Evolutionary conservation across 257 asterid species (phyloP).

Genomic region (Agastache rugosa): DNA sequence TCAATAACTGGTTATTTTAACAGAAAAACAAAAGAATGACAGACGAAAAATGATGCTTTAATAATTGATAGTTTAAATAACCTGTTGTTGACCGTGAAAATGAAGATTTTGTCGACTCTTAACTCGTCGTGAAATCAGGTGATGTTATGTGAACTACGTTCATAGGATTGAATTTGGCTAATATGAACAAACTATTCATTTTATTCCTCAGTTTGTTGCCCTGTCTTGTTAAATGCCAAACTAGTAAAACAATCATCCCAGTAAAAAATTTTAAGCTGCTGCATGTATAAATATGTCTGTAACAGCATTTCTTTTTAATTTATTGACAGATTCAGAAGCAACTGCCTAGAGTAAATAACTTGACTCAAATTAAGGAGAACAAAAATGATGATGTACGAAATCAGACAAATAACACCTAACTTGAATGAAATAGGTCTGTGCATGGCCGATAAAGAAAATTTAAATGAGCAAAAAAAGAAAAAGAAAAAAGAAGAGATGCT

Average conservation of each 20-base stretch:
- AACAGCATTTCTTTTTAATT: not conserved
- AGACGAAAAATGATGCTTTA: not conserved
- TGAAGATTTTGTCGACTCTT: not conserved
- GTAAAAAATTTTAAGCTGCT: not conserved
- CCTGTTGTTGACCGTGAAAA: not conserved
- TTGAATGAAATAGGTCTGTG: not conserved
- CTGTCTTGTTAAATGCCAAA: not conserved
- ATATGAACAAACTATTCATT: not conserved
- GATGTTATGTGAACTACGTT: not conserved
- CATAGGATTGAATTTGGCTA: not conserved
- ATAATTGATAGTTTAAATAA: not conserved
- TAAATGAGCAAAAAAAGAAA: not conserved
- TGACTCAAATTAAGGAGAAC: not conserved
- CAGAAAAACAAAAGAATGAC: not conserved
- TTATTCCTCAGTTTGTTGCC: not conserved
- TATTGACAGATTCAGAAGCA: not conserved
- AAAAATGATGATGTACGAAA: not conserved
- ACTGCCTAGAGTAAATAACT: not conserved
- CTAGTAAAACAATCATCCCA: not conserved
- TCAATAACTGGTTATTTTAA: constrained; percentile 3
- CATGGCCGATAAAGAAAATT: constrained; percentile 2
- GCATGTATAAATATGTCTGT: not conserved
- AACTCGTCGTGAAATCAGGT: not conserved
- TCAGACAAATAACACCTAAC: not conserved
- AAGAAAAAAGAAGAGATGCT: too few species aligned